Evolutionary conservation across 352 stramenopile genomes (phyloP).

Genomic region (Phytophthora brassicae): DNA sequence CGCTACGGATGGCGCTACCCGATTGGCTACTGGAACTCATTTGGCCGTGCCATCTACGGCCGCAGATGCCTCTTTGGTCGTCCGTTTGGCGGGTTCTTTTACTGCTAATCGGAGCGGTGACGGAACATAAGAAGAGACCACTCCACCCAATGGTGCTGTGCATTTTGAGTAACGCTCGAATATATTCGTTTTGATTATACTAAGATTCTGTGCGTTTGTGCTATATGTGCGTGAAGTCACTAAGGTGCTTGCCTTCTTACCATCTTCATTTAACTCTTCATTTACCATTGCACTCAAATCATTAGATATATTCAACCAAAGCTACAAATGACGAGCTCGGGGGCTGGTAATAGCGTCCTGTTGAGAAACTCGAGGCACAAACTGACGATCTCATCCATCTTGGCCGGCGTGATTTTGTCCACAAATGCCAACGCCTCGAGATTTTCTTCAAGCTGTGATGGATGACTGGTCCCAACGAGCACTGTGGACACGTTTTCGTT

Average conservation of each 20-base stretch:
- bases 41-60: conserved; percentile 35
- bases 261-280: background rate
- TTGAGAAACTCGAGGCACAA: background rate
- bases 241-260: background rate
- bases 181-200: background rate
- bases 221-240: too few relatives aligned
- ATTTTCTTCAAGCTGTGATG: conserved; percentile 25
- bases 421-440: conserved; percentile 40
- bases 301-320: background rate
- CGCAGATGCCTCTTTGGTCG: conserved; percentile 32
- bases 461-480: conserved; percentile 44
- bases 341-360: background rate
- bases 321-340: conserved; percentile 13
- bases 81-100: conserved; percentile 40
- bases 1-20: conserved; percentile 49
- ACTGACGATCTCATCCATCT: conserved; percentile 5
- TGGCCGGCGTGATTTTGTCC: conserved; percentile 42
- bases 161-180: background rate
- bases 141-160: background rate
- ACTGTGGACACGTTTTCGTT: conserved; percentile 57
- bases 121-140: background rate
- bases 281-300: too few relatives aligned
- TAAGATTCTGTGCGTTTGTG: too few relatives aligned
- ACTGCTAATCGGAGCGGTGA: conserved; percentile 30
- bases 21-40: conserved; percentile 42